Evolutionary conservation across 2,329 filamentous ascomycete species (phyloP).

Genomic region (Ophioceras dolichostomum): DNA sequence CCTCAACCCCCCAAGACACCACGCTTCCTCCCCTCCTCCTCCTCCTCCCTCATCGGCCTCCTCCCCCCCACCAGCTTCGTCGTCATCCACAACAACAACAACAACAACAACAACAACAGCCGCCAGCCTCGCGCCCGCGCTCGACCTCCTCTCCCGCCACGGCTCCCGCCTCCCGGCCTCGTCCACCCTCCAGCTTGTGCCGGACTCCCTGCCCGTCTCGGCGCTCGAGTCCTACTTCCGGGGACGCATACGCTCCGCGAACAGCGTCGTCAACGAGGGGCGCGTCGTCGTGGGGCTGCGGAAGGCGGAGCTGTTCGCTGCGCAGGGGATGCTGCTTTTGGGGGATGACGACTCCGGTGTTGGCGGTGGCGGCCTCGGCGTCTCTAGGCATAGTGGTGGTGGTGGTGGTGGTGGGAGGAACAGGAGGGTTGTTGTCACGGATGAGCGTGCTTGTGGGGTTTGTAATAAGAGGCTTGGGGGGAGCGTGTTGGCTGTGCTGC

Average conservation of each 20-base stretch:
- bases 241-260: slow-evolving; percentile 78
- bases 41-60: no score
- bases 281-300: slow-evolving; percentile 66
- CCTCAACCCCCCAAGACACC: slow-evolving; percentile 45
- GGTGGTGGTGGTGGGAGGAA: slow-evolving; percentile 40
- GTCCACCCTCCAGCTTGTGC: slow-evolving; percentile 77
- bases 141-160: slow-evolving; percentile 82
- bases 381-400: slow-evolving; percentile 11
- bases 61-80: no score
- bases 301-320: slow-evolving; percentile 66
- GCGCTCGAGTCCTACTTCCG: slow-evolving; percentile 85
- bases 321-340: slow-evolving; percentile 61
- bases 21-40: slow-evolving; percentile 36
- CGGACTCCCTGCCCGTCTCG: slow-evolving; percentile 62
- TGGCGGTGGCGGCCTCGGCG: slow-evolving; percentile 11
- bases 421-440: slow-evolving; percentile 64
- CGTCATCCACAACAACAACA: no score
- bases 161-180: slow-evolving; percentile 81
- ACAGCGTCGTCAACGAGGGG: slow-evolving; percentile 67
- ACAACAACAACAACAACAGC: no score
- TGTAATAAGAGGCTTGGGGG: slow-evolving; percentile 89
- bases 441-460: slow-evolving; percentile 82
- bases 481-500: slow-evolving; percentile 81
- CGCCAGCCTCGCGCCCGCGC: slow-evolving; percentile 64
- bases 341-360: slow-evolving; percentile 44